Base-by-base conservation (phyloP, 345 rosid genomes). In the Salix koriyanagi region DNA sequence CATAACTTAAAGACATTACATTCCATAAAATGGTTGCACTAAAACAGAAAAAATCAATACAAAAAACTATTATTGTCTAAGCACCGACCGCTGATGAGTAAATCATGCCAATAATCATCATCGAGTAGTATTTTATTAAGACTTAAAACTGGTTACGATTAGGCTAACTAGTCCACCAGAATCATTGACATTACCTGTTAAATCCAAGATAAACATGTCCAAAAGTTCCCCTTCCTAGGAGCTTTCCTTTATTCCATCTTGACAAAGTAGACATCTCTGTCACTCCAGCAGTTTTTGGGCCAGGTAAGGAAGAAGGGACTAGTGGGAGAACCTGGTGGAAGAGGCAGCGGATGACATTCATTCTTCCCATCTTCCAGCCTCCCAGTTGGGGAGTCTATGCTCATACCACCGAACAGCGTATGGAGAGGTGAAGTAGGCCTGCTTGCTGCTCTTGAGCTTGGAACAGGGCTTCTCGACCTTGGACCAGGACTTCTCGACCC, bases 121-220 rank as follows among this genome's bases (percentile, higher is more conserved):
- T 69, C 30, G 39, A 68, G 78, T 23, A 23, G 65, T 18, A 18
- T 46, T 30, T 15, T 5, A 34, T 37, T n/a, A 18, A 26, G 23
- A 60, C 39, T 23, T 64, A 34, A 64, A 14, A 30, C 12, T 36
- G 64, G 60, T 6, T 56, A 6, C 5, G n/a, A n/a, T 78, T 30
- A 1, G 52, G 48, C 23, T 30, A 48, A 66, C 21, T 36, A 61
- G 61, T 36, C 28, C 14, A 32, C 54, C 58, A 5, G 61, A 69
- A 71, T 67, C 37, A 37, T 16, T 7, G 15, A 10, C 34, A 26
- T 68, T 80, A 95, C 99, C 99, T 93, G 81, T 94, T 94, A 86
- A 96, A 96, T 67, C 92, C 99, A 75, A 87, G 92, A 79, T 86
- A 96, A 75, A 96, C 99, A 61, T 96, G 93, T 19, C 99, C 99